Evolutionary conservation across 768 basidiomycete genomes (phyloP), one percentile per base, ranked within the genome.

Genomic region (Suillus subaureus): DNA sequence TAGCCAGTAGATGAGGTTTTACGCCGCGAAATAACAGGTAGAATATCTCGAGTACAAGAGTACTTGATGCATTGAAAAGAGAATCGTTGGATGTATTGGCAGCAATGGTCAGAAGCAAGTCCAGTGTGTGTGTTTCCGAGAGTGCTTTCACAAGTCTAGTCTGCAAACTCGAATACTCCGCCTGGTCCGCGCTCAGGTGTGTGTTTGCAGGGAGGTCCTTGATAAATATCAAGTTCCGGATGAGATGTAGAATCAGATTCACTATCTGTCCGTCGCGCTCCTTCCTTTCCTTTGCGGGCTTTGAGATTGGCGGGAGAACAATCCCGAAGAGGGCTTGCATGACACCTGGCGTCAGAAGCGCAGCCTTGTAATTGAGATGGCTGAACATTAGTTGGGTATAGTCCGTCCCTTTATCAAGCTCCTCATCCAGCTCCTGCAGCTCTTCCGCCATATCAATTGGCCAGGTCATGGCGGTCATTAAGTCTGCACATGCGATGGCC

Each of bases 401-500:
- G 75, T 99, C 97, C 18, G 93, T 87, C 21, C 89, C 87, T 66
- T 85, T 87, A 76, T 93, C 92, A 23, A 87, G 70, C 45, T 90
- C 92, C 52, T 95, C 92, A 70, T 87, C 85, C 62, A 98, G 87
- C 73, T 99, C 97, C 71, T 91, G 92, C 68, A 99, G 82, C 77
- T 99, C 97, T 71, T 94, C 92, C 0, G 94, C 92, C 68, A 99
- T 82, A 77, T 99, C 94, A 62, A 99, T 97, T 0, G 97, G 97
- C 97, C 97, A 99, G 1, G 97, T 99, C 93, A 99, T 93, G 0
- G 96, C 96, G 0, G 94, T 93, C 74, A 99, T 89, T 28, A 99
- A 81, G 74, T 99, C 97, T 9, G 89, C 90, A 68, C 90, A 91
- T 0, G 89, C 87, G 33, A 97, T 85, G 0, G 93, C 94, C 57